Base-by-base conservation (phyloP, 1,284 basidiomycete species). In the Omphalotus olearius region DNA sequence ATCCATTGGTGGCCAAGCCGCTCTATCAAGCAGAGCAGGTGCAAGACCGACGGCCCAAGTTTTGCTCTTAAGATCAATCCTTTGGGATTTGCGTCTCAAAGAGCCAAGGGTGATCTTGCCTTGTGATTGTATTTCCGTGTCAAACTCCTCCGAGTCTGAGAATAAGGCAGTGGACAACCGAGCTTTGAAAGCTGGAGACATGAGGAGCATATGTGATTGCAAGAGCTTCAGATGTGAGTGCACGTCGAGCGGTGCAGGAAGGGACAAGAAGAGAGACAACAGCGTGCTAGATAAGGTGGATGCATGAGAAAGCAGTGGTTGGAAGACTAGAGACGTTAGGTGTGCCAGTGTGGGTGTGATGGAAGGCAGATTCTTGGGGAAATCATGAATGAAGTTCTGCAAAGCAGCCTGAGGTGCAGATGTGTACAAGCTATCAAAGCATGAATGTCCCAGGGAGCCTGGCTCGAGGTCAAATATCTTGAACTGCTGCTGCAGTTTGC, bases 1-100 rank as follows among this genome's bases (percentile, higher is more conserved):
- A 10, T 89, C 90, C 14, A 88, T 85, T 3, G 92, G 91, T 0
- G 92, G 91, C 91, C 91, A 95, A 4, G 74, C 79, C 45, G 80
- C 79, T 40, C 84, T 71, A 47, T 85, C 83, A 46, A 85, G 79
- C 33, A 94, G 67, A 2, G 81, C 79, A 0, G 83, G 71, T 1
- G 88, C 84, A 3, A 94, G 68, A 0, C 91, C 92, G 4, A 93
- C 78, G 0, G 84, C 80, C 82, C 85, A 86, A 18, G 71, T 70
- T 56, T 59, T 47, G 36, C 55, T 53, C 20, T 30, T 33, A 23
- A 36, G 23, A 42, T 62, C 67, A 23, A 60, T 65, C 38, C 57
- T 65, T 23, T 45, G 52, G 7, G 58, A 44, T 14, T 63, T 63
- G 14, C 60, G 66, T 18, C 66, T 64, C 28, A 70, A 50, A 17